These are phyloP conservation scores for Spathaspora gorwiae DNA, from an alignment of 805 yeast genomes.

Conservation along the genomic window DNA sequence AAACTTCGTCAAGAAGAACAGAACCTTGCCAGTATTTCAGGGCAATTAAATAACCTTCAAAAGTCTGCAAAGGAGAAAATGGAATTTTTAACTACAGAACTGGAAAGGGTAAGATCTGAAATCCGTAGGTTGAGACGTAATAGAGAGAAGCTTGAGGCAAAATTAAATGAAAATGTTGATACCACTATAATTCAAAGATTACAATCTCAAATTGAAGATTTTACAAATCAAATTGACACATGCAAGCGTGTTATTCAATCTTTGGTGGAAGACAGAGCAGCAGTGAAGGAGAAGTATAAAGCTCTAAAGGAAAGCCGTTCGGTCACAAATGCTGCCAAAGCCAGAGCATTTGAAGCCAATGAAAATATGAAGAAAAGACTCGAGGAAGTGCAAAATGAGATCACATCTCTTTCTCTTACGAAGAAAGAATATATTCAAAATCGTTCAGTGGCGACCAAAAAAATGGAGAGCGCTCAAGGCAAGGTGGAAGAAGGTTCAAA, in stretches of 20 bases:
- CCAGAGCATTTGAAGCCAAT: constrained; percentile 5
- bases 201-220: constrained; percentile 26
- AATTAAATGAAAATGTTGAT: constrained; percentile 42
- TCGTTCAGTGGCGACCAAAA: constrained; percentile 5
- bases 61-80: constrained; percentile 2
- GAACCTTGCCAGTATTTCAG: background rate
- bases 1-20: constrained; percentile 5
- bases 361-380: constrained; percentile 14
- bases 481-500: constrained; percentile 12
- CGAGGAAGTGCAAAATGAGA: constrained; percentile 15
- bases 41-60: background rate
- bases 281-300: constrained; percentile 7
- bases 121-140: background rate
- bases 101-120: background rate
- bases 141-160: constrained; percentile 21
- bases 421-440: constrained; percentile 8
- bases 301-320: background rate
- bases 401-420: constrained; percentile 10
- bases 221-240: constrained; percentile 22
- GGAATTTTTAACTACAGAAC: background rate
- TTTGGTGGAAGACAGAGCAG: constrained; percentile 17
- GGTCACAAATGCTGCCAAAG: background rate
- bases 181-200: constrained; percentile 37
- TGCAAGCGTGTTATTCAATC: constrained; percentile 26
- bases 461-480: constrained; percentile 19